Percentiles rank a stretch among this genome's conserved stretches.
Evolutionary conservation across 371 early-diverging fungal species (phyloP).

Genomic region (Syncephalastrum contaminatum): DNA sequence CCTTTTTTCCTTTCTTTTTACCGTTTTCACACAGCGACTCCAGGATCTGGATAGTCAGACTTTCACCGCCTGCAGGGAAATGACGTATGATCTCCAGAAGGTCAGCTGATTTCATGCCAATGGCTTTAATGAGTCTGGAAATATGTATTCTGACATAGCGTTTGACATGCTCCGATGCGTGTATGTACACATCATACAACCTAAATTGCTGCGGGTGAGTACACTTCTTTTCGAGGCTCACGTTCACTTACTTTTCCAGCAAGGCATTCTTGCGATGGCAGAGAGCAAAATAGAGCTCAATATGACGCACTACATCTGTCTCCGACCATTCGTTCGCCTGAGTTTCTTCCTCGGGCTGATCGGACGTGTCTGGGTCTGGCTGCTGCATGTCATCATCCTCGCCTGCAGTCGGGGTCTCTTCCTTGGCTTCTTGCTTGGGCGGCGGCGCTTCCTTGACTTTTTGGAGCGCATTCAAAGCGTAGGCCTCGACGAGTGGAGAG

Average conservation of each 20-base stretch:
- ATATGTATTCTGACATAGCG: conserved; percentile 65
- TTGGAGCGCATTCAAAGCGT: conserved; percentile 45
- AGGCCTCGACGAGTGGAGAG: conserved; percentile 46
- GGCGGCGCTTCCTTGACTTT: conserved; percentile 30
- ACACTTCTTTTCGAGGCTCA: conserved; percentile 7
- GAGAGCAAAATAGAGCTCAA: conserved; percentile 42
- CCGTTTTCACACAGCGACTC: conserved; percentile 71
- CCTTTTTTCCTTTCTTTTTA: conserved; percentile 23
- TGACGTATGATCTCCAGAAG: conserved; percentile 59
- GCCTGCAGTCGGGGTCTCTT: not conserved
- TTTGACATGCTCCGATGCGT: conserved; percentile 53
- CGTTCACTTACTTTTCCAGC: conserved; percentile 35
- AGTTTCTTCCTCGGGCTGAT: conserved; percentile 10
- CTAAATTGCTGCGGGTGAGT: conserved; percentile 23
- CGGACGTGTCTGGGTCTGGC: conserved; percentile 1
- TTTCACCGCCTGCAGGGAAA: conserved; percentile 78
- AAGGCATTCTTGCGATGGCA: conserved; percentile 41
- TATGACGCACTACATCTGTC: conserved; percentile 36
- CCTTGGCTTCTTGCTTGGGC: conserved; percentile 9
- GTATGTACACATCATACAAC: conserved; percentile 56
- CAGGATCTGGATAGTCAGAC: conserved; percentile 70
- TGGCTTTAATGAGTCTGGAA: conserved; percentile 70
- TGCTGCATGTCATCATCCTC: conserved; percentile 7
- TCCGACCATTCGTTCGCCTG: conserved; percentile 28
- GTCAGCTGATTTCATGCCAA: conserved; percentile 64